Percentiles rank a stretch among this genome's conserved stretches.
These are phyloP conservation scores for Termitomyces sp. DNA, from an alignment of 768 basidiomycete species.

Conservation along the genomic window DNA sequence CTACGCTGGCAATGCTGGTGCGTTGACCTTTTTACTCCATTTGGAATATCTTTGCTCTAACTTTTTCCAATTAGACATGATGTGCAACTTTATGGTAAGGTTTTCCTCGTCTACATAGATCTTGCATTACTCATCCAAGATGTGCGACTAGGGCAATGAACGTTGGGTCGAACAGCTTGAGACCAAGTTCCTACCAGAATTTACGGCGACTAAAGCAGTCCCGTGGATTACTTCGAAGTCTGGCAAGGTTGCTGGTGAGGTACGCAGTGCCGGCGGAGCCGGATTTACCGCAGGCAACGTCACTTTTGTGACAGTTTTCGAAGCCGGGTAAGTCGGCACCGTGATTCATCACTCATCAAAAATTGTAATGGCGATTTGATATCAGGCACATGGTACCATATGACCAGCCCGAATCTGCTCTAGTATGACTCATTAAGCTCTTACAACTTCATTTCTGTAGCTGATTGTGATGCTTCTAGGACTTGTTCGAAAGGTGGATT, in stretches of 20 bases:
- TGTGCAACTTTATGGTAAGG: constrained; percentile 80
- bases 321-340: constrained; percentile 62
- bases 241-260: constrained; percentile 58
- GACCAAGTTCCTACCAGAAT: constrained; percentile 57
- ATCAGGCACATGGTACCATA: constrained; percentile 83
- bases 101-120: not conserved
- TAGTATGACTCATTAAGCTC: constrained; percentile 40
- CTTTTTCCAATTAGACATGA: constrained; percentile 48
- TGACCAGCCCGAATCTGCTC: constrained; percentile 83
- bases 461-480: constrained; percentile 27
- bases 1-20: constrained; percentile 84
- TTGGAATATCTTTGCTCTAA: not conserved
- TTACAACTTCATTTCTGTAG: not conserved
- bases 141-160: constrained; percentile 56
- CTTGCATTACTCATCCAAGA: not conserved
- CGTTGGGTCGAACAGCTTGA: constrained; percentile 66
- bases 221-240: constrained; percentile 52
- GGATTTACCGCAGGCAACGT: constrained; percentile 73
- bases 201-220: constrained; percentile 36
- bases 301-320: constrained; percentile 71
- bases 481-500: constrained; percentile 58
- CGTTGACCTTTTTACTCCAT: constrained; percentile 15
- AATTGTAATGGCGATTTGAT: constrained; percentile 3
- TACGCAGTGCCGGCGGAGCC: constrained; percentile 62
- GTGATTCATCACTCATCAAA: not conserved